Percentiles rank a stretch among this genome's conserved stretches.
Conservation (phyloP, 1,284 basidiomycete species). For the Tranzscheliella williamsii region DNA sequence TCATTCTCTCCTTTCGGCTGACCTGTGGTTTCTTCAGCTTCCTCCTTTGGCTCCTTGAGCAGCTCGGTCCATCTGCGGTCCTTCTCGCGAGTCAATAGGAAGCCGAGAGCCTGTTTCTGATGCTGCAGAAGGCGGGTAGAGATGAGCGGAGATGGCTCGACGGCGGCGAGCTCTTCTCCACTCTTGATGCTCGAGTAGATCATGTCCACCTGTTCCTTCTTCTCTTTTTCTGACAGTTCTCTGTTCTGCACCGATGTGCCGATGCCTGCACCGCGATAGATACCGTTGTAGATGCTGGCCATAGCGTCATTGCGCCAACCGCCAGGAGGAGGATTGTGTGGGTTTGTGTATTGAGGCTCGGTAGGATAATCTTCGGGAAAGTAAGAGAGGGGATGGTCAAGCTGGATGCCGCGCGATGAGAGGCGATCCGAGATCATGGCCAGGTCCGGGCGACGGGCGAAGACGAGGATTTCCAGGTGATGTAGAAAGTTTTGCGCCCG, state of each 20-base stretch:
- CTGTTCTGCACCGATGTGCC: conserved; percentile 36
- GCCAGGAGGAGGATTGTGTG: conserved; percentile 65
- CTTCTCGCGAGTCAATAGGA: conserved; percentile 85
- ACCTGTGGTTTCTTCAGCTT: background rate
- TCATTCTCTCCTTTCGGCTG: background rate
- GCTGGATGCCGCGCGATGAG: conserved; percentile 70
- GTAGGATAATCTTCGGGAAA: conserved; percentile 68
- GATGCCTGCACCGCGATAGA: conserved; percentile 58
- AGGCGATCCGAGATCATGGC: conserved; percentile 77
- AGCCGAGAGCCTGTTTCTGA: conserved; percentile 96
- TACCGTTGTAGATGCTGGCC: conserved; percentile 50
- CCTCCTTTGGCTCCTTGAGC: conserved; percentile 11
- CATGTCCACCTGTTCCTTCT: conserved; percentile 89
- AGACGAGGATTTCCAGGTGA: conserved; percentile 81
- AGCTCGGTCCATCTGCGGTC: conserved; percentile 41
- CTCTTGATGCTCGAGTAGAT: conserved; percentile 84
- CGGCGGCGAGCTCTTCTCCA: conserved; percentile 82
- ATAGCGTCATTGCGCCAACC: conserved; percentile 19
- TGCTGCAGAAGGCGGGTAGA: conserved; percentile 91
- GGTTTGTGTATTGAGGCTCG: conserved; percentile 77
- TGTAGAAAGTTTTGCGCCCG: conserved; percentile 65
- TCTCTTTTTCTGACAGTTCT: conserved; percentile 72
- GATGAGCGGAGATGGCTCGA: conserved; percentile 76
- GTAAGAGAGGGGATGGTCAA: conserved; percentile 75
- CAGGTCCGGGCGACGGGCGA: conserved; percentile 89